Conservation (phyloP, 352 stramenopile species). For the Pythium brassicae region DNA sequence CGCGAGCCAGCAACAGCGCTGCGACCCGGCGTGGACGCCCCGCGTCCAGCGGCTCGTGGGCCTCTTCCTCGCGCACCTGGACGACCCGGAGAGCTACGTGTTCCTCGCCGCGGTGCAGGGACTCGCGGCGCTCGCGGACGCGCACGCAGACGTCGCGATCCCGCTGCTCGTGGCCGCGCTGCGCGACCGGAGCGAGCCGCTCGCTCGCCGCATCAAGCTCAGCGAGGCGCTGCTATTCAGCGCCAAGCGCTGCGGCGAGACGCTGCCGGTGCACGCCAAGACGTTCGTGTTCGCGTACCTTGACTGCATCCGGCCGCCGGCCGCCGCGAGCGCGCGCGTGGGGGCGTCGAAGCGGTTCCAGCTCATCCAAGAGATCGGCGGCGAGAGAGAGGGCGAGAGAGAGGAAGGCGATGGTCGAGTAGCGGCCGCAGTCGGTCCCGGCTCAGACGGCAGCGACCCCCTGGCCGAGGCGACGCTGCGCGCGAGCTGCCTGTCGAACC, state of each 20-base stretch:
- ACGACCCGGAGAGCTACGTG: constrained; percentile 80
- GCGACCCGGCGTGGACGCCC: constrained; percentile 37
- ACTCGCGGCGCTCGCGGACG: constrained; percentile 53
- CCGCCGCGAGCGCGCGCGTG: neutral
- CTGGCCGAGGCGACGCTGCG: constrained; percentile 60
- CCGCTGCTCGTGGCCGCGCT: constrained; percentile 55
- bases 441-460: constrained; percentile 16
- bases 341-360: constrained; percentile 28
- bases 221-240: constrained; percentile 80
- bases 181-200: constrained; percentile 32
- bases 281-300: constrained; percentile 79
- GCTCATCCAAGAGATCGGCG: constrained; percentile 53
- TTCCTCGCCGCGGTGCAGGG: constrained; percentile 80
- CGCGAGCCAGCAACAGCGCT: constrained; percentile 35
- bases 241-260: constrained; percentile 72
- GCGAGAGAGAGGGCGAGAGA: too few species aligned
- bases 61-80: constrained; percentile 61
- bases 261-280: constrained; percentile 62
- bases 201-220: constrained; percentile 79
- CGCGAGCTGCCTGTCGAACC: constrained; percentile 83
- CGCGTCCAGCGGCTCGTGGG: constrained; percentile 43
- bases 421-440: constrained; percentile 11
- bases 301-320: constrained; percentile 59
- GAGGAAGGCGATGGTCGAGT: neutral
- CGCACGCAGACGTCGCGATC: constrained; percentile 58